Conservation (phyloP, 2,329 filamentous ascomycete species). For the Xylariaceae sp. region DNA sequence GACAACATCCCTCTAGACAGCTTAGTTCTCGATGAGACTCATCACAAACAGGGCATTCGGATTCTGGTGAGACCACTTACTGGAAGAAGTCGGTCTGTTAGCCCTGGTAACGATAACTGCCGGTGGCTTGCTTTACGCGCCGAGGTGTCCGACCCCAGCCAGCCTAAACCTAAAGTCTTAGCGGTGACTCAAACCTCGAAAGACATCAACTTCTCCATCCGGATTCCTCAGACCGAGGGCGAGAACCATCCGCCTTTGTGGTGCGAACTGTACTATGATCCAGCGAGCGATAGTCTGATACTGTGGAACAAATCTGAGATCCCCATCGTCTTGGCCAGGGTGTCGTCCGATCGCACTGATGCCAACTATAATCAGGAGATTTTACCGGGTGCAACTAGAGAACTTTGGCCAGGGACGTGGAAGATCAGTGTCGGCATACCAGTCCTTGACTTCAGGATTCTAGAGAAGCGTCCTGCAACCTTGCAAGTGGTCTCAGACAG, state of each 20-base stretch:
- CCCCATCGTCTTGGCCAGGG: slow-evolving; percentile 46
- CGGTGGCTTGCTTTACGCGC: slow-evolving; percentile 54
- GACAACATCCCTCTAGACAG: slow-evolving; percentile 51
- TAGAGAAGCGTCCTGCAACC: slow-evolving; percentile 50
- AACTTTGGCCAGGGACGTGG: slow-evolving; percentile 53
- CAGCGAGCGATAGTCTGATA: slow-evolving; percentile 55
- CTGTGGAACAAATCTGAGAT: slow-evolving; percentile 53
- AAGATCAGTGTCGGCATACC: slow-evolving; percentile 48
- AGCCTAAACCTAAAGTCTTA: slow-evolving; percentile 53
- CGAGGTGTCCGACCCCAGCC: slow-evolving; percentile 47
- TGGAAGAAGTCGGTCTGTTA: slow-evolving; percentile 49
- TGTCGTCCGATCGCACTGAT: slow-evolving; percentile 39
- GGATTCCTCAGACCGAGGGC: slow-evolving; percentile 45
- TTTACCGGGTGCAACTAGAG: slow-evolving; percentile 42
- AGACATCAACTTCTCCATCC: slow-evolving; percentile 58
- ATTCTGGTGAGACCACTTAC: slow-evolving; percentile 54
- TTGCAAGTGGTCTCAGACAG: slow-evolving; percentile 32
- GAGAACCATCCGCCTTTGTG: slow-evolving; percentile 48
- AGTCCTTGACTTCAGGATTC: slow-evolving; percentile 54
- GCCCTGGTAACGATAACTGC: slow-evolving; percentile 53
- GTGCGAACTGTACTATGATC: slow-evolving; percentile 59
- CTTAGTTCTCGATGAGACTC: slow-evolving; percentile 47
- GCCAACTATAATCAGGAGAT: slow-evolving; percentile 42
- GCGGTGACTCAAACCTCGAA: slow-evolving; percentile 57
- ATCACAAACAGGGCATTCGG: slow-evolving; percentile 53